These are phyloP conservation scores for Rhynchosporium agropyri DNA, from an alignment of 2,329 filamentous ascomycete genomes.

Conservation along the genomic window DNA sequence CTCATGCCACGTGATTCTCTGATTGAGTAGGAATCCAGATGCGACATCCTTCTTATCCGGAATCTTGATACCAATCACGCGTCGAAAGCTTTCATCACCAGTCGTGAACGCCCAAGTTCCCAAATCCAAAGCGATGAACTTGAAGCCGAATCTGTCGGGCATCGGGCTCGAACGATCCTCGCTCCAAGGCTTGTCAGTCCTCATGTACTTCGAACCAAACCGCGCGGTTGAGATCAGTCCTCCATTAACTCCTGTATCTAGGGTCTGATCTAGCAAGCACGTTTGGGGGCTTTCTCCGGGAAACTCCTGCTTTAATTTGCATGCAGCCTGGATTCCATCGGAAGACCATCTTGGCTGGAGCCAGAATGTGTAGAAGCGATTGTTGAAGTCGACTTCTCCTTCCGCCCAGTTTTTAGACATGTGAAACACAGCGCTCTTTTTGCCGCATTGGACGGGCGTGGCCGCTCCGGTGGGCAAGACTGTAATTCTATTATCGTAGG, in stretches of 20 bases:
- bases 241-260: background rate
- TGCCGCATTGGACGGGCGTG: background rate
- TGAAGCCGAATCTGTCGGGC: conserved; percentile 2
- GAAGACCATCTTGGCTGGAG: background rate
- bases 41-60: conserved; percentile 10
- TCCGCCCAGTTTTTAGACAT: background rate
- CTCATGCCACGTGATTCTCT: background rate
- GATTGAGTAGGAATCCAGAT: conserved; percentile 6
- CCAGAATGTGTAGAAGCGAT: background rate
- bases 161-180: background rate
- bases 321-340: background rate
- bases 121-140: conserved; percentile 11
- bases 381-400: conserved; percentile 2
- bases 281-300: background rate
- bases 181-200: background rate
- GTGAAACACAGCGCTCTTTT: background rate
- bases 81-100: background rate
- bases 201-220: conserved; percentile 8
- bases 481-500: background rate
- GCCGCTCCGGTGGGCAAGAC: background rate
- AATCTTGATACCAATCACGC: conserved; percentile 14
- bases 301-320: background rate
- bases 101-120: background rate
- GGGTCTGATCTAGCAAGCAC: background rate
- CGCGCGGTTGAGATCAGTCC: background rate